Percentiles rank a stretch among this genome's conserved stretches.
Conservation (phyloP, 2,329 filamentous ascomycete species). For the Fusarium buharicum region DNA sequence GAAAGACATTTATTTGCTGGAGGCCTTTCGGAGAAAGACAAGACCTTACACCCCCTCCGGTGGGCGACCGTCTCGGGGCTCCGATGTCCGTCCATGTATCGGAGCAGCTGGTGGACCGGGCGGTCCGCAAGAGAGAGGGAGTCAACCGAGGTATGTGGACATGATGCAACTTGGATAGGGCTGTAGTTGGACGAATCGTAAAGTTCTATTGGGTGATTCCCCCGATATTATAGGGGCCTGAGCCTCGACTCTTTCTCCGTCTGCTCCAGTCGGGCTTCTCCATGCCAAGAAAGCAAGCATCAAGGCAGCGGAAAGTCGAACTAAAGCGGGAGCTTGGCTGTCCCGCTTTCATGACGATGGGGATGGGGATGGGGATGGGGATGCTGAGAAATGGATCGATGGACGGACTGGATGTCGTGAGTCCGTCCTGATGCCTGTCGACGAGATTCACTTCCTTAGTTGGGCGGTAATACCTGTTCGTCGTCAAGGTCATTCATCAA, state of each 20-base stretch:
- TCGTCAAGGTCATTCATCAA: slow-evolving; percentile 2
- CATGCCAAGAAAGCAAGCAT: slow-evolving; percentile 11
- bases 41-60: not conserved
- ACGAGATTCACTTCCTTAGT: not conserved
- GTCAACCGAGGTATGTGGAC: slow-evolving; percentile 33
- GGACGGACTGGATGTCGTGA: slow-evolving; percentile 5
- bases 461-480: slow-evolving; percentile 1
- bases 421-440: slow-evolving; percentile 6
- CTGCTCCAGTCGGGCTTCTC: slow-evolving; percentile 1
- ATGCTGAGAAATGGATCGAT: slow-evolving; percentile 15
- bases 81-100: not conserved
- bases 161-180: slow-evolving; percentile 28
- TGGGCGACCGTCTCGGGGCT: not conserved
- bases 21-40: slow-evolving; percentile 18
- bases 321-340: slow-evolving; percentile 23
- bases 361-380: not conserved
- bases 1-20: not conserved
- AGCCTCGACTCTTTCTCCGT: slow-evolving; percentile 17
- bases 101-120: slow-evolving; percentile 18
- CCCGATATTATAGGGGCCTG: slow-evolving; percentile 1
- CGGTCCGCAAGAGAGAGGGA: slow-evolving; percentile 7
- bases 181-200: slow-evolving; percentile 10
- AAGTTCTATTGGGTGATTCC: slow-evolving; percentile 4
- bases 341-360: slow-evolving; percentile 16
- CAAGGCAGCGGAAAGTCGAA: slow-evolving; percentile 1